Evolutionary conservation across 2,329 filamentous ascomycete genomes (phyloP), one percentile per base, ranked within the genome.

Genomic region (Ophiostoma novo-ulmi): DNA sequence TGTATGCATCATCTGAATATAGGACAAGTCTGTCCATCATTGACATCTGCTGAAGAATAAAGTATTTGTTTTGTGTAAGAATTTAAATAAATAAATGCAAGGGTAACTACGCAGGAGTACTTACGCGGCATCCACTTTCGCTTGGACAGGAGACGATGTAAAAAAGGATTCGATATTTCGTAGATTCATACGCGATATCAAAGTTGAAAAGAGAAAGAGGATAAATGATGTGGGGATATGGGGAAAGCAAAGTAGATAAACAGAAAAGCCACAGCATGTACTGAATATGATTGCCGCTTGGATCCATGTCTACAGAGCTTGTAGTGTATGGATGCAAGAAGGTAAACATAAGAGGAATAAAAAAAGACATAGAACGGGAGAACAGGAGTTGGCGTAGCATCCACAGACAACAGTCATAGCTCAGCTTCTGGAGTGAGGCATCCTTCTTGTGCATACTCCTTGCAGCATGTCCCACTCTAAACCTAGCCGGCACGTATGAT

Each of bases 1-100:
- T 63, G 58, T 63, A 63, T 63, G 58, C 58, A 63, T 36, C 26
- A 35, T 63, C 52, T 63, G 58, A 63, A 61, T 35, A 63, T 31
- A 61, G 22, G 17, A 35, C n/a, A 58, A 6, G 17, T 17, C 17
- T 17, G 55, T 14, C 55, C 7, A 35, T 63, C 22, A 35, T 63
- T 4, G 26, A 58, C 1, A 22, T 22, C 48, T 5, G 22, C 6
- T 31, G 5, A 3, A 11, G 26, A 63, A 35, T 35, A 63, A 35
- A 63, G 1, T 4, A 20, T 7, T 63, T 63, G 5, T 31, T 31
- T 35, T 63, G 58, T 63, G 58, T 63, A 63, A 63, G 58, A 63
- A 63, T 63, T 63, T 63, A 63, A 36, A 35, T 35, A 13, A 0
- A 1, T 63, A 35, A 63, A 35, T 63, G 52, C 52, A 63, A 63